phyloP scores from a whole-genome alignment of 2,329 filamentous ascomycete genomes.

The Trichoderma sp. region DNA sequence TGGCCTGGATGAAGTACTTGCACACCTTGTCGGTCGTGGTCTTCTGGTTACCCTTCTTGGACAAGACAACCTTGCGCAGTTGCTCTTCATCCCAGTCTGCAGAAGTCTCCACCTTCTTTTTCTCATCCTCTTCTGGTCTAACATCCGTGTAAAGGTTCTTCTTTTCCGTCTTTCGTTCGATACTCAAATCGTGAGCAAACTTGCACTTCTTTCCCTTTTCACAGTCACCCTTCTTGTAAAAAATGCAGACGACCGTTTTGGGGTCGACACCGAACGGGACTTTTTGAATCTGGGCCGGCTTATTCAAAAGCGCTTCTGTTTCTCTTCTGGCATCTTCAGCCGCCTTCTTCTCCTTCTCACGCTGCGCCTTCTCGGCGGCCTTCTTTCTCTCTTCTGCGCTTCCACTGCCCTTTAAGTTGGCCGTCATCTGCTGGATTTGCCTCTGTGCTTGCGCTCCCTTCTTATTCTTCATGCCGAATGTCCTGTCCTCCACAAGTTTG shows the following conservation, averaged over 20 bases:
- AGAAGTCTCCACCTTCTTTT: conserved; percentile 90
- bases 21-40: conserved; percentile 98
- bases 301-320: conserved; percentile 79
- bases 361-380: conserved; percentile 65
- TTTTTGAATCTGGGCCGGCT: conserved; percentile 94
- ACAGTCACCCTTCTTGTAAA: conserved; percentile 95
- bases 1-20: conserved; percentile 96
- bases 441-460: conserved; percentile 91
- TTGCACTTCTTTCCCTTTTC: conserved; percentile 99
- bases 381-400: conserved; percentile 87
- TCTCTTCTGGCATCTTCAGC: conserved; percentile 84
- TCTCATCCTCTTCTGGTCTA: conserved; percentile 68
- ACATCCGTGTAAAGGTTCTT: conserved; percentile 87
- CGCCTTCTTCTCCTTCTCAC: conserved; percentile 88
- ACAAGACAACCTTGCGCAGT: conserved; percentile 83
- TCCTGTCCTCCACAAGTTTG: conserved; percentile 86
- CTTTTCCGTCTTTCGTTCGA: conserved; percentile 93
- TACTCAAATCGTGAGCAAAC: conserved; percentile 87
- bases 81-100: conserved; percentile 99
- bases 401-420: conserved; percentile 73
- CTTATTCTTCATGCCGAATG: conserved; percentile 99
- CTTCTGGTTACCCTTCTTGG: conserved; percentile 95
- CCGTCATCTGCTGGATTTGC: conserved; percentile 81
- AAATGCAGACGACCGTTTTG: conserved; percentile 95
- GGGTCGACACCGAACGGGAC: conserved; percentile 97